Base-by-base conservation (phyloP, 2,329 filamentous ascomycete species). In the Colletotrichum tabaci region DNA sequence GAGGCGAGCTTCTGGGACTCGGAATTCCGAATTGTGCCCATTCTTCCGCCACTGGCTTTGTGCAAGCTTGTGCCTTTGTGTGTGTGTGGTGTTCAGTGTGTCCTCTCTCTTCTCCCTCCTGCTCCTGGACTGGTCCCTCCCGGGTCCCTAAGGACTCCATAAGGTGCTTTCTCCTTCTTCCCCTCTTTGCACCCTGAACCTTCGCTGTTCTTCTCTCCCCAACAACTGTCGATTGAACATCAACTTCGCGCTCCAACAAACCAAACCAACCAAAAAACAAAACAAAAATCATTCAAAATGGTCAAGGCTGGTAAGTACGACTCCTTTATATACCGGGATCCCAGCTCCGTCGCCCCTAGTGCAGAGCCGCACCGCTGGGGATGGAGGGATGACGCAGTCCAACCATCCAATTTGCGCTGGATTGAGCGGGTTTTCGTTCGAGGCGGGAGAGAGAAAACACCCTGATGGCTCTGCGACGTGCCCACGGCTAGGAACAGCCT, bases 261-360 rank as follows among this genome's bases (percentile, higher is more conserved):
- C 49, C 50, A 50, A 61, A 60, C 70, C 67, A 60, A 74, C 69
- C 73, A 73, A 71, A 73, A 72, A 77, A 77, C 70, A 80, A 78
- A 44, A 79, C 76, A 80, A 84, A 50, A 87, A 77, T 86, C 87
- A 86, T n/a, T 87, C 93, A 98, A 91, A 91, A 98, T 98, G 95
- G 95, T 98, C 89, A 98, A 98, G 91, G 95, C 96, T 87, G 94
- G 94, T 97, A 91, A 82, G 93, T 90, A 74, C 62, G 35, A 65
- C 75, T 67, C 75, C 35, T 74, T 75, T 74, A 74, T 76, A 74
- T 76, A 74, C 60, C 64, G 52, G 60, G 60, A 73, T 72, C 66
- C 72, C 76, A 75, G 73, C 74, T 65, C 52, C 30, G 64, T 44
- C 56, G 26, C 58, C 42, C 35, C 66, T 64, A 49, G 58, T 64